These are phyloP conservation scores for Globisporangium takayamanum DNA, from an alignment of 352 stramenopile species.

Conservation along the genomic window DNA sequence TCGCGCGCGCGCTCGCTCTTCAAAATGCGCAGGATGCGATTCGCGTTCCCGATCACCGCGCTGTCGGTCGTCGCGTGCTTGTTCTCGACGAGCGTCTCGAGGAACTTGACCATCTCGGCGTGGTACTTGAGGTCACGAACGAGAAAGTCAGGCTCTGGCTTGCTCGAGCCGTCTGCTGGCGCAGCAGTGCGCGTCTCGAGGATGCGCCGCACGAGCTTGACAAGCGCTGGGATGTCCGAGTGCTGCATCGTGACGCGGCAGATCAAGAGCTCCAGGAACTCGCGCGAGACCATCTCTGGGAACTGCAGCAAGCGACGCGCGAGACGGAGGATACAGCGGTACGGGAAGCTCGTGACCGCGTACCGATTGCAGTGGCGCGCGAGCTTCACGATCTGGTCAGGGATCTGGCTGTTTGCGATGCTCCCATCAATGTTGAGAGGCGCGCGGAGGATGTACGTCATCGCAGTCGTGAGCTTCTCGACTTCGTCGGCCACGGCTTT, in stretches of 20 bases:
- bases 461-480: constrained; percentile 66
- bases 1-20: constrained; percentile 53
- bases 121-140: constrained; percentile 70
- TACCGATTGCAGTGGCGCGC: constrained; percentile 70
- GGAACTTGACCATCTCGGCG: constrained; percentile 45
- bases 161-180: constrained; percentile 23
- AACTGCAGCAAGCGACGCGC: constrained; percentile 63
- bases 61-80: constrained; percentile 33
- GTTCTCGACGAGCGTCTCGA: constrained; percentile 44
- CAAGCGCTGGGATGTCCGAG: constrained; percentile 51
- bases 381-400: constrained; percentile 68
- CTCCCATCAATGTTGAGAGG: constrained; percentile 62
- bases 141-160: constrained; percentile 30
- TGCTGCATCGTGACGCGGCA: constrained; percentile 69
- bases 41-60: constrained; percentile 58
- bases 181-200: constrained; percentile 47
- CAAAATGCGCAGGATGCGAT: constrained; percentile 69
- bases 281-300: constrained; percentile 48
- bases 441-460: constrained; percentile 60
- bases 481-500: constrained; percentile 42
- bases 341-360: constrained; percentile 64
- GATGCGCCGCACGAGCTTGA: constrained; percentile 71
- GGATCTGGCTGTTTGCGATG: constrained; percentile 59
- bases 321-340: constrained; percentile 55
- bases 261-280: constrained; percentile 69